Evolutionary conservation across 2,329 filamentous ascomycete genomes (phyloP).

Genomic region (Xylariaceae sp.): DNA sequence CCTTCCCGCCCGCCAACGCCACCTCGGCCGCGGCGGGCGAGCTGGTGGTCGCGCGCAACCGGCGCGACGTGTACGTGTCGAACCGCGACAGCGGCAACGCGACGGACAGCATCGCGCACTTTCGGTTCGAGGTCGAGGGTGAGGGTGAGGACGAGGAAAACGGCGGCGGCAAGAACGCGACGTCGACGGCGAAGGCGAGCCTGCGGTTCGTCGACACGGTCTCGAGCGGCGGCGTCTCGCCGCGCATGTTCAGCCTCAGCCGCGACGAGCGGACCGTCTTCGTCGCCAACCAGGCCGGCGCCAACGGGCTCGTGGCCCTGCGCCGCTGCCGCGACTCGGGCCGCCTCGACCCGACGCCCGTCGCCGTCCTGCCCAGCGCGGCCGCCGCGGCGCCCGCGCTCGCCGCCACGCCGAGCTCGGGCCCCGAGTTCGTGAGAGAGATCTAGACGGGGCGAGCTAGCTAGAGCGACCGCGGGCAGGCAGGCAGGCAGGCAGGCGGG

Average conservation of each 20-base stretch:
- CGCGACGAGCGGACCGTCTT: slow-evolving; percentile 23
- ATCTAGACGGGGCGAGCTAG: too few species aligned
- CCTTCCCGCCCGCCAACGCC: slow-evolving; percentile 26
- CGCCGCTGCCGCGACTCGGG: slow-evolving; percentile 18
- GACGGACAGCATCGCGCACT: slow-evolving; percentile 41
- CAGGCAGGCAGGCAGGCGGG: too few species aligned
- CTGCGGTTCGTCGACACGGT: slow-evolving; percentile 16
- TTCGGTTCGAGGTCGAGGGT: slow-evolving; percentile 22
- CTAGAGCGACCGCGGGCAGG: too few species aligned
- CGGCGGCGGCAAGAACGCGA: too few species aligned
- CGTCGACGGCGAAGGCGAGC: too few species aligned
- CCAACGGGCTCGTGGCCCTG: slow-evolving; percentile 32
- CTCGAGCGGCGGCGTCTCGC: slow-evolving; percentile 23
- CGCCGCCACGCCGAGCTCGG: slow-evolving; percentile 9
- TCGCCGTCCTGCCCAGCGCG: slow-evolving; percentile 10
- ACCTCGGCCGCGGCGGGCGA: slow-evolving; percentile 36
- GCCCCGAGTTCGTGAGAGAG: slow-evolving; percentile 23
- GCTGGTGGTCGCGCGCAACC: slow-evolving; percentile 33
- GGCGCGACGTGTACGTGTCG: slow-evolving; percentile 40
- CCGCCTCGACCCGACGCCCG: slow-evolving; percentile 11
- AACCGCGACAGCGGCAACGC: slow-evolving; percentile 40
- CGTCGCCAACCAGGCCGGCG: slow-evolving; percentile 39
- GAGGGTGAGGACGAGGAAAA: too few species aligned
- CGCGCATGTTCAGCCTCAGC: slow-evolving; percentile 40
- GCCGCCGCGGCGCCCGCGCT: slow-evolving; percentile 10